phyloP scores from a whole-genome alignment of 2,329 filamentous ascomycete genomes.

The Arthrinium phaeospermum region DNA sequence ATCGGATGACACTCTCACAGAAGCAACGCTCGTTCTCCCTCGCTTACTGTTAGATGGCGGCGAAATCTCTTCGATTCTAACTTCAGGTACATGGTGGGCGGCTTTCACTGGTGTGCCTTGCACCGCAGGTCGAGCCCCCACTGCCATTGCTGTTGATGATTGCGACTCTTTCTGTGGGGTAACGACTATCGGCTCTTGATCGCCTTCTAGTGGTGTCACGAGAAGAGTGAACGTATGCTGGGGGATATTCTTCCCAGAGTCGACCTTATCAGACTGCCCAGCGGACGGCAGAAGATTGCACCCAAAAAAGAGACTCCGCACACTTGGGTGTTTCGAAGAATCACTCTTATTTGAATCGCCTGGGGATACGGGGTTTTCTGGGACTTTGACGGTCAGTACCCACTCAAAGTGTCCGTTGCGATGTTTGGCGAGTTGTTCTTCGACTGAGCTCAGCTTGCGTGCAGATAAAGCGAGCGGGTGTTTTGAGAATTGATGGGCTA shows the following conservation, averaged over 20 bases:
- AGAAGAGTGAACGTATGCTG: constrained; percentile 43
- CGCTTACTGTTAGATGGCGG: constrained; percentile 35
- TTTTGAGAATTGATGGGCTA: constrained; percentile 33
- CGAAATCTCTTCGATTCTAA: constrained; percentile 25
- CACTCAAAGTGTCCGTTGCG: constrained; percentile 38
- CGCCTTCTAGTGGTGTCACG: constrained; percentile 34
- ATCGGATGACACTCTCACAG: constrained; percentile 38
- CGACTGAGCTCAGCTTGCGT: constrained; percentile 33
- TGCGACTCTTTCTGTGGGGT: neutral
- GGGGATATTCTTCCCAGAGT: neutral
- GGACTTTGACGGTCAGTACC: constrained; percentile 34
- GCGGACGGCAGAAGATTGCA: constrained; percentile 55
- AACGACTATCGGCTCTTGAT: constrained; percentile 29
- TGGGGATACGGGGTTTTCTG: constrained; percentile 24
- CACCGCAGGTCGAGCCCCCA: neutral
- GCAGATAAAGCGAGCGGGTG: constrained; percentile 38
- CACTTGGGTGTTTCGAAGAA: neutral
- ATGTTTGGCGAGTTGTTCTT: constrained; percentile 39
- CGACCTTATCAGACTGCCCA: neutral
- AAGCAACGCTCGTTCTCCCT: constrained; percentile 39
- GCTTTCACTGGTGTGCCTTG: constrained; percentile 26
- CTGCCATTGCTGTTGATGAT: neutral
- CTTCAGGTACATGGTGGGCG: constrained; percentile 24
- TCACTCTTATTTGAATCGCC: constrained; percentile 25
- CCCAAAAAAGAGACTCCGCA: constrained; percentile 51